A percentile compares a stretch with the other conserved stretches of the same genome.
Conservation (phyloP, 768 basidiomycete species). For the Mycena rebaudengoi region DNA sequence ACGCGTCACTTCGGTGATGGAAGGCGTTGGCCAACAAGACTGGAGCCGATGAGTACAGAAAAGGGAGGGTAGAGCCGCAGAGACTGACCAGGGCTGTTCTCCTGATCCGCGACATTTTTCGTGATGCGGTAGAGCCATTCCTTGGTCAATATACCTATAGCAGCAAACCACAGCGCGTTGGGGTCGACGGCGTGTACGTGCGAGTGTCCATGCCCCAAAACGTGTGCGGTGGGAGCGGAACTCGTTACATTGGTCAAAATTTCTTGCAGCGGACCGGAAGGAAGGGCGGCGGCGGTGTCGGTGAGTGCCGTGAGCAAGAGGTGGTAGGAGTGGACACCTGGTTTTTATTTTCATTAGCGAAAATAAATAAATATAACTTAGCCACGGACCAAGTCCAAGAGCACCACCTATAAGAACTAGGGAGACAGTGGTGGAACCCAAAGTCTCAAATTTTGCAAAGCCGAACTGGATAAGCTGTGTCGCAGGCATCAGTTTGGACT, state of each 20-base stretch:
- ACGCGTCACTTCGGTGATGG: slow-evolving; percentile 97
- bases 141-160: slow-evolving; percentile 79
- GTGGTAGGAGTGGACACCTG: slow-evolving; percentile 81
- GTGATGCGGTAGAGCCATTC: slow-evolving; percentile 95
- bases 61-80: too few relatives aligned
- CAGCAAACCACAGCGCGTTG: slow-evolving; percentile 98
- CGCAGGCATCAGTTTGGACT: too few relatives aligned
- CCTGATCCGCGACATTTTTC: slow-evolving; percentile 88
- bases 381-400: slow-evolving; percentile 83
- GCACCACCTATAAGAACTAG: slow-evolving; percentile 87
- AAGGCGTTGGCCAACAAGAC: slow-evolving; percentile 96
- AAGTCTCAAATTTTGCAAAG: slow-evolving; percentile 93
- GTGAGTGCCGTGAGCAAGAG: slow-evolving; percentile 58
- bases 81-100: slow-evolving; percentile 88
- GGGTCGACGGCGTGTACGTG: slow-evolving; percentile 70
- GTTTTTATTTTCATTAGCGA: too few relatives aligned
- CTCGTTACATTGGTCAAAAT: slow-evolving; percentile 66
- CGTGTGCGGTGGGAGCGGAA: slow-evolving; percentile 61
- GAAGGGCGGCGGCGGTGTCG: slow-evolving; percentile 68
- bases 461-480: too few relatives aligned
- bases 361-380: too few relatives aligned
- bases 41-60: too few relatives aligned
- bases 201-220: slow-evolving; percentile 61
- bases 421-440: slow-evolving; percentile 92
- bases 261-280: slow-evolving; percentile 70